A percentile compares a stretch with the other conserved stretches of the same genome.
These are phyloP conservation scores for Fusarium piperis DNA, from an alignment of 2,329 filamentous ascomycete genomes.

Conservation along the genomic window DNA sequence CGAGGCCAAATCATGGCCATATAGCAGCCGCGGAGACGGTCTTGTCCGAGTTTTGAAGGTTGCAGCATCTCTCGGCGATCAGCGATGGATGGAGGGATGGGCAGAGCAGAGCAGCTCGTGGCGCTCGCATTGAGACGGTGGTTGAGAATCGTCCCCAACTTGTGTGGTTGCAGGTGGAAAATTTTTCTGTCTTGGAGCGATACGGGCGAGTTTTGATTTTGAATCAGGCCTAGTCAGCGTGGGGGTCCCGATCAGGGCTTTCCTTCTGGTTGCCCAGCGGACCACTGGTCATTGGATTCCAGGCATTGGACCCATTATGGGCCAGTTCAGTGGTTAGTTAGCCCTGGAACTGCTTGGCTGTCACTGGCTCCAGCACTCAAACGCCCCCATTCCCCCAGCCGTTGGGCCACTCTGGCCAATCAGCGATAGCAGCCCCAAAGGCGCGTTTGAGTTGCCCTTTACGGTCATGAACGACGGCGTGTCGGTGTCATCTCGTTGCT, in stretches of 20 bases:
- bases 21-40: not conserved
- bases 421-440: not conserved
- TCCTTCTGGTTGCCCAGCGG: conserved; percentile 14
- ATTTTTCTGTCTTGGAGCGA: conserved; percentile 27
- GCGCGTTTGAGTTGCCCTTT: conserved; percentile 27
- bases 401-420: conserved; percentile 15
- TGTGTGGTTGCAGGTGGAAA: conserved; percentile 37
- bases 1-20: conserved; percentile 14
- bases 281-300: not conserved
- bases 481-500: conserved; percentile 4
- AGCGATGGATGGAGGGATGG: conserved; percentile 16
- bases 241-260: conserved; percentile 29
- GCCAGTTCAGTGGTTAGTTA: not conserved
- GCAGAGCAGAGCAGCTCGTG: conserved; percentile 18
- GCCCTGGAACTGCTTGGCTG: not conserved
- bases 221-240: conserved; percentile 43
- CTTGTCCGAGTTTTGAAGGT: conserved; percentile 18
- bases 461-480: conserved; percentile 8
- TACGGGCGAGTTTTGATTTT: conserved; percentile 43
- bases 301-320: not conserved
- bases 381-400: conserved; percentile 20
- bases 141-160: conserved; percentile 28
- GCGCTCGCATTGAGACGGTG: conserved; percentile 16
- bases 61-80: conserved; percentile 33
- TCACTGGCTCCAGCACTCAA: conserved; percentile 8